A percentile compares a stretch with the other conserved stretches of the same genome.
These are phyloP conservation scores for Mycena kentingensis DNA, from an alignment of 768 basidiomycete genomes.

Conservation along the genomic window DNA sequence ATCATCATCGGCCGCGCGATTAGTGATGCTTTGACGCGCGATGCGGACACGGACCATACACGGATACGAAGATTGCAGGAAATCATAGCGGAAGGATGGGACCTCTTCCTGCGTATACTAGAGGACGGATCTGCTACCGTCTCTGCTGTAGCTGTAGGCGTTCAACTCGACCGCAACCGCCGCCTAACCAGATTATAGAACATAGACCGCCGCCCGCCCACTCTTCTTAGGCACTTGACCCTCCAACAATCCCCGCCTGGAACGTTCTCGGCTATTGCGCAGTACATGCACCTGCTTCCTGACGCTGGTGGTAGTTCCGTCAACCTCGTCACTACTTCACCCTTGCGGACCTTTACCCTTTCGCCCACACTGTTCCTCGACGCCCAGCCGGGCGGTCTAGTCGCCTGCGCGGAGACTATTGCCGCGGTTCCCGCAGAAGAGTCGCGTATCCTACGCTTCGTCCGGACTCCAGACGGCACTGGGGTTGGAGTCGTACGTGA, in stretches of 20 bases:
- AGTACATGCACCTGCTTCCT: constrained; percentile 56
- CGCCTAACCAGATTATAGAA: constrained; percentile 53
- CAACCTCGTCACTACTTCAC: constrained; percentile 67
- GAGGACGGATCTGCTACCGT: constrained; percentile 74
- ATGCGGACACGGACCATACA: constrained; percentile 45
- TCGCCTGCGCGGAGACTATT: constrained; percentile 41
- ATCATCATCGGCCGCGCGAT: constrained; percentile 56
- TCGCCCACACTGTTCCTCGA: constrained; percentile 65
- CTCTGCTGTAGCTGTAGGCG: constrained; percentile 69
- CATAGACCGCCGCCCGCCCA: constrained; percentile 86
- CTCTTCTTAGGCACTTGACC: constrained; percentile 73
- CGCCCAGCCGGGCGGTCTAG: constrained; percentile 54
- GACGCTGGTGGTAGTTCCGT: constrained; percentile 43
- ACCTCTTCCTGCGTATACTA: constrained; percentile 74
- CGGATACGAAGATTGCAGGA: constrained; percentile 54
- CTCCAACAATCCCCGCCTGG: constrained; percentile 63
- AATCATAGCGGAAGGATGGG: constrained; percentile 73
- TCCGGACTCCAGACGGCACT: constrained; percentile 77
- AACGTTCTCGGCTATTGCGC: constrained; percentile 49
- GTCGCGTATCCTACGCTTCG: constrained; percentile 57
- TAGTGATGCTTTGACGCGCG: constrained; percentile 39
- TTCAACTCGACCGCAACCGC: neutral
- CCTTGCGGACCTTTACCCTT: constrained; percentile 62
- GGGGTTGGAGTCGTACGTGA: constrained; percentile 69
- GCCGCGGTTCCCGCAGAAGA: constrained; percentile 49